Evolutionary conservation across 768 basidiomycete species (phyloP).

Genomic region (Termitomyces heimii): DNA sequence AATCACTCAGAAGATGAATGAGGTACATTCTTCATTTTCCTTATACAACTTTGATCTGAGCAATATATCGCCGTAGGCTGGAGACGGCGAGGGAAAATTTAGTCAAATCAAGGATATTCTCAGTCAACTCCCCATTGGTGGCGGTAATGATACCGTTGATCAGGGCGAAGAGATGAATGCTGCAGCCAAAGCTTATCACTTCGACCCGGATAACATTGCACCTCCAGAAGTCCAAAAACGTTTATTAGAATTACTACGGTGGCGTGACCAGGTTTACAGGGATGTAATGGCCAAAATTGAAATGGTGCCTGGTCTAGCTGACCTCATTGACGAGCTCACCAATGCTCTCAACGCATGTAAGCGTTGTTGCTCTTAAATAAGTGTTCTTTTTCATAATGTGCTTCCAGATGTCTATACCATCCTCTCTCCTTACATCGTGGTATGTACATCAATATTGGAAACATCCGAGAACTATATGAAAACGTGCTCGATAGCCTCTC

Average conservation of each 20-base stretch:
- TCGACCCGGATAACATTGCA: constrained; percentile 56
- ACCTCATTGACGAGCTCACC: constrained; percentile 54
- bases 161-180: constrained; percentile 52
- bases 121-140: constrained; percentile 46
- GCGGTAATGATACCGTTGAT: constrained; percentile 42
- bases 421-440: constrained; percentile 59
- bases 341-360: constrained; percentile 64
- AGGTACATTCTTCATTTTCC: constrained; percentile 18
- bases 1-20: constrained; percentile 43
- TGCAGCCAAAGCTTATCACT: constrained; percentile 51
- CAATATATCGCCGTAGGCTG: constrained; percentile 18
- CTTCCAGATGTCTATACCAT: constrained; percentile 57
- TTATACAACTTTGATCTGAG: neutral
- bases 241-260: constrained; percentile 50
- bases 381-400: neutral
- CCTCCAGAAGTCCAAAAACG: constrained; percentile 59
- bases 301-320: constrained; percentile 55
- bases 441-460: constrained; percentile 18
- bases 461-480: neutral
- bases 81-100: constrained; percentile 26
- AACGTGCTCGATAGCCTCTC: constrained; percentile 40
- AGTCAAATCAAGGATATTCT: constrained; percentile 36
- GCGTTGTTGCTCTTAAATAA: constrained; percentile 11
- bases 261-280: constrained; percentile 57
- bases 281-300: constrained; percentile 51